Evolutionary conservation across 2,329 filamentous ascomycete genomes (phyloP), one percentile per base, ranked within the genome.

Genomic region (Metarhizium sp.): DNA sequence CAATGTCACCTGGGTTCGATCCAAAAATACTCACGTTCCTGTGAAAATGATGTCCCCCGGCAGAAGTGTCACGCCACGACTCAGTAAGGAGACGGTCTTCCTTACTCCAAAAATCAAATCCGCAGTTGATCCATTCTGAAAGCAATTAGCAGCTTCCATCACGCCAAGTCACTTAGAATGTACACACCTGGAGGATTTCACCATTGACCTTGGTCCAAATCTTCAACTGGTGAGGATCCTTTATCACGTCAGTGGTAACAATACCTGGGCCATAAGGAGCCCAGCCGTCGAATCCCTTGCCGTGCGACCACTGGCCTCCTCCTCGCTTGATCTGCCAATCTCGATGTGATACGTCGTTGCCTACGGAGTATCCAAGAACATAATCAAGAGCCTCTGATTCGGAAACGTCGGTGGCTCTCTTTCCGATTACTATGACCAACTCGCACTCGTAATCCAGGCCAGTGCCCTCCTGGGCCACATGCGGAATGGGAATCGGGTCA

Each of bases 391-490:
- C 88, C 25, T 80, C 69, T 1, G 75, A 74, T 69, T 88, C 85
- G 1, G 81, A 68, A 13, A 92, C 83, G 64, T 90, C 78, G 47
- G 74, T 71, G 57, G 83, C 86, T 57, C 79, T 73, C 68, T 84
- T 86, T 29, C 86, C 86, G 59, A 92, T 89, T 8, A 92, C 75
- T 42, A 83, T 76, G 14, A 90, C 85, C 6, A 92, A 77, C 71
- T 92, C 88, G 67, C 86, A 89, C 71, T 92, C 88, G 69, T 92
- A 92, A 70, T 92, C 88, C 18, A 90, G 72, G 0, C 84, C 84
- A n/a, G 74, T 73, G 50, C 75, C 76, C 58, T 85, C 76, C 69
- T 90, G 87, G 0, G 85, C 87, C 57, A 87, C 72, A 2, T 70
- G 64, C 25, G 83, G 80, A 40, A 92, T 75, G 2, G 86, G 85